phyloP scores from a whole-genome alignment of 2,329 filamentous ascomycete species.

The Talaromyces sp. region DNA sequence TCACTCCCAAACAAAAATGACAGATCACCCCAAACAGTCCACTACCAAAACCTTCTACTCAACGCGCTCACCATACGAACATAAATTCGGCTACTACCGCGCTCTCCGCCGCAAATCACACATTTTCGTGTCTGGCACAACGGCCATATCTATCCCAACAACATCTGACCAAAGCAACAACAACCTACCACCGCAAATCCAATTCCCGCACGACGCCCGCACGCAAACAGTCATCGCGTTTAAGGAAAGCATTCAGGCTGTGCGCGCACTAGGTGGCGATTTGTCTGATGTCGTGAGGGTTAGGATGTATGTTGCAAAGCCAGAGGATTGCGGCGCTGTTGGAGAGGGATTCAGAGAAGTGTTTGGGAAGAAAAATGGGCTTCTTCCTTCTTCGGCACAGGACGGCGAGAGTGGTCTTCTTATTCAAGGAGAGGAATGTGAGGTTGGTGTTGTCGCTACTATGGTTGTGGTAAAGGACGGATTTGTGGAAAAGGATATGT shows the following conservation, averaged over 20 bases:
- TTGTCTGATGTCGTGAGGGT: not conserved
- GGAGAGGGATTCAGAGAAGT: not conserved
- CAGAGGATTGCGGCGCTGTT: not conserved
- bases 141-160: not conserved
- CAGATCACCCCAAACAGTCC: not conserved
- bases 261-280: not conserved
- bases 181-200: not conserved
- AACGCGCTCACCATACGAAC: not conserved
- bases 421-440: not conserved
- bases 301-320: not conserved
- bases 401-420: not conserved
- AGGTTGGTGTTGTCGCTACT: not conserved
- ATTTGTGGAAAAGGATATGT: constrained; percentile 32
- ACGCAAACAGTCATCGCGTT: not conserved
- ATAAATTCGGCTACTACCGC: not conserved
- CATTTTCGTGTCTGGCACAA: not conserved
- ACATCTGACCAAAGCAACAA: not conserved
- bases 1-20: not conserved
- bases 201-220: not conserved
- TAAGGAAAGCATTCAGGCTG: not conserved
- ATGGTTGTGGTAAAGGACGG: constrained; percentile 21
- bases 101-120: not conserved
- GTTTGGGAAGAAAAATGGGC: not conserved
- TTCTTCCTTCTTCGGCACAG: not conserved
- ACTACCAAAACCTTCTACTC: not conserved